These are phyloP conservation scores for Termitomyces titanicus DNA, from an alignment of 768 basidiomycete species.

Conservation along the genomic window DNA sequence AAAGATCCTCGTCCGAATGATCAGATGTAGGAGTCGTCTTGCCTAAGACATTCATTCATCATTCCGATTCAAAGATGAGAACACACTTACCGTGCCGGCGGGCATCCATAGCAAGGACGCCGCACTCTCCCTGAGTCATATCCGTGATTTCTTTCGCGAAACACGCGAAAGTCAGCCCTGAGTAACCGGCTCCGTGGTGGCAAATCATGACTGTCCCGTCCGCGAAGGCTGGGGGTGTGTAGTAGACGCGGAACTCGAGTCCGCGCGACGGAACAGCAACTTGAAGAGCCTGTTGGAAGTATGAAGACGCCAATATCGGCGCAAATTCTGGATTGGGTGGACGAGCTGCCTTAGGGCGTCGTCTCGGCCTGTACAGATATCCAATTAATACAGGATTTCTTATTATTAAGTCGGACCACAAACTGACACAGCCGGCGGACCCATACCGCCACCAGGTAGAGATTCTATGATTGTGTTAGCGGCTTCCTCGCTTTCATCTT, in stretches of 20 bases:
- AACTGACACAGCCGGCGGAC: slow-evolving; percentile 61
- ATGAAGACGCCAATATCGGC: slow-evolving; percentile 75
- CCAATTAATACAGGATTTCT: slow-evolving; percentile 7
- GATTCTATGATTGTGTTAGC: slow-evolving; percentile 56
- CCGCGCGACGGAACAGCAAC: slow-evolving; percentile 59
- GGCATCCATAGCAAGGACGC: slow-evolving; percentile 79
- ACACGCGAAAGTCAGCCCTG: slow-evolving; percentile 85
- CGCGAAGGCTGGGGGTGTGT: slow-evolving; percentile 61
- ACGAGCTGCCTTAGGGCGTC: slow-evolving; percentile 24
- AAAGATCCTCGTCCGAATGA: slow-evolving; percentile 54
- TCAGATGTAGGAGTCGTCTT: slow-evolving; percentile 51
- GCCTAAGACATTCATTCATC: slow-evolving; percentile 35
- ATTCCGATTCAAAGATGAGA: background rate
- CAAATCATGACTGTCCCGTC: slow-evolving; percentile 77
- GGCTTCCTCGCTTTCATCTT: slow-evolving; percentile 51
- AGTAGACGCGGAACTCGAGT: slow-evolving; percentile 78
- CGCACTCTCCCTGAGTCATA: slow-evolving; percentile 65
- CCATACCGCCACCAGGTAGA: slow-evolving; percentile 56
- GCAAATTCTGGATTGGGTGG: slow-evolving; percentile 59
- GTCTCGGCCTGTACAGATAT: slow-evolving; percentile 28
- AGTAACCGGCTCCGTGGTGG: slow-evolving; percentile 95
- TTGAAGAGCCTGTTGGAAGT: slow-evolving; percentile 78
- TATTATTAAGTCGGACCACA: slow-evolving; percentile 8
- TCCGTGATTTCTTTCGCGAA: slow-evolving; percentile 76
- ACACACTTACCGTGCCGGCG: slow-evolving; percentile 75